These are phyloP conservation scores for Neurospora intermedia DNA, from an alignment of 495 filamentous ascomycete species.

Conservation along the genomic window DNA sequence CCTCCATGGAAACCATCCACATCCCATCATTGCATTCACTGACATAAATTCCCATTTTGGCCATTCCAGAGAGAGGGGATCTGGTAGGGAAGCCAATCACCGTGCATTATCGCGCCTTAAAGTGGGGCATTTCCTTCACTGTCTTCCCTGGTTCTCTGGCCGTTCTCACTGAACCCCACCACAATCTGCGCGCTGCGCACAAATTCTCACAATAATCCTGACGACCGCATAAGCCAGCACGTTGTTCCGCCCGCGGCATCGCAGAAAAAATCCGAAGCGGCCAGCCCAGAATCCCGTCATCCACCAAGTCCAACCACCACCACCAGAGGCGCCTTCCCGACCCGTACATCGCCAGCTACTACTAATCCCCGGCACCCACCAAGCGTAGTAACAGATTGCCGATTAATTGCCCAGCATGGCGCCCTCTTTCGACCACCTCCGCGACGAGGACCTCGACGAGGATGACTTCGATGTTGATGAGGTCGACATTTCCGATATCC, in stretches of 20 bases:
- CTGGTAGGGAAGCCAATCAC: not conserved
- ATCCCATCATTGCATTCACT: not conserved
- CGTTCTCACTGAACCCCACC: slow-evolving; percentile 22
- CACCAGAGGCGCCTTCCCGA: slow-evolving; percentile 13
- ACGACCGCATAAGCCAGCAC: slow-evolving; percentile 4
- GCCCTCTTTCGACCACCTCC: slow-evolving; percentile 47
- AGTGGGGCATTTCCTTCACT: slow-evolving; percentile 24
- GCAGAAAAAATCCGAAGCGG: not conserved
- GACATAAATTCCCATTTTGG: not conserved
- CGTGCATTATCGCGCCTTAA: not conserved
- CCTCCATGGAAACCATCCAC: not conserved
- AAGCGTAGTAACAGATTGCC: not conserved
- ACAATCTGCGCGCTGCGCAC: slow-evolving; percentile 19
- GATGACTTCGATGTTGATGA: slow-evolving; percentile 85
- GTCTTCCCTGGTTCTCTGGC: slow-evolving; percentile 5
- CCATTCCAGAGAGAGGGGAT: not conserved
- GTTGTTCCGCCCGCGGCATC: not conserved
- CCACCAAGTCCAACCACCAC: not conserved
- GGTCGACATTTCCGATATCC: slow-evolving; percentile 88
- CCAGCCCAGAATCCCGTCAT: not conserved
- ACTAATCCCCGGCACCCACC: not conserved
- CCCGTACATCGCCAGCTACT: not conserved
- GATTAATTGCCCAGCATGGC: slow-evolving; percentile 38
- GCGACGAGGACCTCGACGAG: slow-evolving; percentile 66
- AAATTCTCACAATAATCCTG: slow-evolving; percentile 25